A percentile compares a stretch with the other conserved stretches of the same genome.
Conservation (phyloP, 75 land plant species). For the Picea sitchensis region DNA sequence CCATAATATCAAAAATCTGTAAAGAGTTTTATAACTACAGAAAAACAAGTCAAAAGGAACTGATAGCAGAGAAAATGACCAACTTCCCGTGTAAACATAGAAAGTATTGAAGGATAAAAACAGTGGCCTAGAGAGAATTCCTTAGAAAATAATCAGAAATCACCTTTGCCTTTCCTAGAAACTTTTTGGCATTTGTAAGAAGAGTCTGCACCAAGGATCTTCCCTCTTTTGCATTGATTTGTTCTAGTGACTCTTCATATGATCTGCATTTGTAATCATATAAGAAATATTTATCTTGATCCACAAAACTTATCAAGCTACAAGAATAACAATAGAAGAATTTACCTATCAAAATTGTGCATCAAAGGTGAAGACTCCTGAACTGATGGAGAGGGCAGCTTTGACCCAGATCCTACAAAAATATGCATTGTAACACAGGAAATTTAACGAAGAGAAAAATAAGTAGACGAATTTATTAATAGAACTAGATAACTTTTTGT, state of each 20-base stretch:
- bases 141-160: not conserved
- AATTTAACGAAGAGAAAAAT: not conserved
- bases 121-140: not conserved
- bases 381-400: not conserved
- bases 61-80: not conserved
- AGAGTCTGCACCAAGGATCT: slow-evolving; percentile 36
- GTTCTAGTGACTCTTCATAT: slow-evolving; percentile 16
- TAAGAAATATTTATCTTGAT: not conserved
- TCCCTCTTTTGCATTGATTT: slow-evolving; percentile 30
- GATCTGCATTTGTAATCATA: slow-evolving; percentile 23
- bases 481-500: not conserved
- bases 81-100: not conserved
- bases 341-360: slow-evolving; percentile 2
- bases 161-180: slow-evolving; percentile 62
- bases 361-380: slow-evolving; percentile 15
- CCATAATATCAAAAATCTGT: not conserved
- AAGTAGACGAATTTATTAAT: too few relatives aligned
- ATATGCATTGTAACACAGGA: not conserved
- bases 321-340: not conserved
- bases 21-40: not conserved
- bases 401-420: not conserved
- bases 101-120: not conserved
- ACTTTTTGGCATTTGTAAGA: slow-evolving; percentile 23
- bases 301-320: not conserved
- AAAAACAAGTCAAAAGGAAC: not conserved